Conservation (phyloP, 805 yeast genomes). For the Ogataea trehaloabstinens region DNA sequence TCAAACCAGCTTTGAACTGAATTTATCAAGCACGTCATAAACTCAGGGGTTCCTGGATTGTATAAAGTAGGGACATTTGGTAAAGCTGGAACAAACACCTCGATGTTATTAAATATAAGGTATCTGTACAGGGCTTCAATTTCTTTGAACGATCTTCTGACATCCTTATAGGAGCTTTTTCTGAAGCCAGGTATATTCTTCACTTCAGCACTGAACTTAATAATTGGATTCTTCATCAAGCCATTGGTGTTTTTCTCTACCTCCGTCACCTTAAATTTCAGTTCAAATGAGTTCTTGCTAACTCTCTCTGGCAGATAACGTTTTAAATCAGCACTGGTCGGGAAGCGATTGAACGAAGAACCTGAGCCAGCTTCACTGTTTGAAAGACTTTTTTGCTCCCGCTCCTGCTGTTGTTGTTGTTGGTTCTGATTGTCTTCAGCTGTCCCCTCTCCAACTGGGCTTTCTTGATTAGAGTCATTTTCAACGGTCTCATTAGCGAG, state of each 20-base stretch:
- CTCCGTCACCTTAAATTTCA: slow-evolving; percentile 58
- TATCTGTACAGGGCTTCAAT: slow-evolving; percentile 73
- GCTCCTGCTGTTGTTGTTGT: not conserved
- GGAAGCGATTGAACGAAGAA: slow-evolving; percentile 25
- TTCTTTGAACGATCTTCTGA: slow-evolving; percentile 81
- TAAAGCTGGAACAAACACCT: slow-evolving; percentile 88
- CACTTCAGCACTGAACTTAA: slow-evolving; percentile 62
- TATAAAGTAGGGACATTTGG: slow-evolving; percentile 75
- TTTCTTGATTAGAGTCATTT: not conserved
- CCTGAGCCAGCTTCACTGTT: slow-evolving; percentile 25
- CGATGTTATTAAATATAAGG: slow-evolving; percentile 77
- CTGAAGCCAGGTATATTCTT: slow-evolving; percentile 72
- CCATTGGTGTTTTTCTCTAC: slow-evolving; percentile 63
- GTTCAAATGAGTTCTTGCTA: slow-evolving; percentile 35
- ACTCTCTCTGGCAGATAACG: slow-evolving; percentile 51
- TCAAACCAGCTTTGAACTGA: slow-evolving; percentile 86
- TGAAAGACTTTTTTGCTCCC: not conserved
- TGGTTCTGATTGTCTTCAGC: not conserved
- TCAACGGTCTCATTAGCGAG: slow-evolving; percentile 1
- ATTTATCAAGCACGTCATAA: slow-evolving; percentile 50
- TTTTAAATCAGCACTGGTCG: slow-evolving; percentile 42
- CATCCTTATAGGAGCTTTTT: slow-evolving; percentile 62
- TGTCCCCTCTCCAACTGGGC: not conserved
- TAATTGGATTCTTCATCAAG: slow-evolving; percentile 72
- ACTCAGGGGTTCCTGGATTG: slow-evolving; percentile 85